These are phyloP conservation scores for Xylaria hypoxylon DNA, from an alignment of 2,329 filamentous ascomycete genomes.

Conservation along the genomic window DNA sequence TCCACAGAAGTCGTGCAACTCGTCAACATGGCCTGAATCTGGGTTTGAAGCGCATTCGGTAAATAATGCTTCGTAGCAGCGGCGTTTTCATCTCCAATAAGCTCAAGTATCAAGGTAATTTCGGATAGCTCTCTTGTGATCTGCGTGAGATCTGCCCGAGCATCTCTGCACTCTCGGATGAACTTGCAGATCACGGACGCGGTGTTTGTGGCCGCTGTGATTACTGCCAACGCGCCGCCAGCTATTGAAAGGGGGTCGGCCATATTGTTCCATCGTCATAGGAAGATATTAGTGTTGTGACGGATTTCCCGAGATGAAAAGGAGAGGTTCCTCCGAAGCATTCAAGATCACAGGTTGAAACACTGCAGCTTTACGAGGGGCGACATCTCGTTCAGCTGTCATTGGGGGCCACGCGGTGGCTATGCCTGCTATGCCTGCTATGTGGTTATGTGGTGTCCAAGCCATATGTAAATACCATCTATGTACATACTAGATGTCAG, in stretches of 20 bases:
- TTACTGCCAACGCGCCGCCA: conserved; percentile 7
- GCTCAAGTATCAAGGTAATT: conserved; percentile 13
- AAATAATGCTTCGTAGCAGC: neutral
- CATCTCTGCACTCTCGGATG: conserved; percentile 15
- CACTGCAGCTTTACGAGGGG: neutral
- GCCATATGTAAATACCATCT: neutral
- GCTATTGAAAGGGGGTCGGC: conserved; percentile 12
- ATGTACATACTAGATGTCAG: neutral
- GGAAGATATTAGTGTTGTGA: neutral
- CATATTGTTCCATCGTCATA: neutral
- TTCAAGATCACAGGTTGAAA: neutral
- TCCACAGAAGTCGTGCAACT: conserved; percentile 9
- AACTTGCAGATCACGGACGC: conserved; percentile 12
- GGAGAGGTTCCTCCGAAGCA: neutral
- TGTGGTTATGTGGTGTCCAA: too few relatives aligned
- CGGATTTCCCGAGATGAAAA: neutral
- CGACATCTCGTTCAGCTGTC: neutral
- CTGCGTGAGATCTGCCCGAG: conserved; percentile 1
- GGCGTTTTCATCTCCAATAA: conserved; percentile 15
- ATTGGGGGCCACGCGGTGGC: conserved; percentile 18
- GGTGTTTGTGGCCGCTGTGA: neutral
- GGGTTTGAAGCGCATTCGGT: neutral
- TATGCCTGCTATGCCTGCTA: neutral
- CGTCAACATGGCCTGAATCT: conserved; percentile 7
- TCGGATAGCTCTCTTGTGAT: conserved; percentile 4